These are phyloP conservation scores for Aleurites moluccanus DNA, from an alignment of 441 rosid species.

Conservation along the genomic window DNA sequence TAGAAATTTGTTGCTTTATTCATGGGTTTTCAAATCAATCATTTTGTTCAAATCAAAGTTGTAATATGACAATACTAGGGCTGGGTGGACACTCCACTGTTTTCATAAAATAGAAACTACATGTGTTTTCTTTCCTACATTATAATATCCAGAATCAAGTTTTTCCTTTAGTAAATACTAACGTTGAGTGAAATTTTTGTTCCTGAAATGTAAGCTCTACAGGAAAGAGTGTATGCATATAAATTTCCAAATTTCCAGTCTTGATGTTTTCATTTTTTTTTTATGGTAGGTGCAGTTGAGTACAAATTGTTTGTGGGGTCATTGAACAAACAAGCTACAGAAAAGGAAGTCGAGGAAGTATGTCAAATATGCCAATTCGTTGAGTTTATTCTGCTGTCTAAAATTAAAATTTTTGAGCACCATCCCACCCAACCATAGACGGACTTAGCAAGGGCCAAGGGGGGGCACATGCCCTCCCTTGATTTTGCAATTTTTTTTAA, in stretches of 20 bases:
- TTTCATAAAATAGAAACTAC: neutral
- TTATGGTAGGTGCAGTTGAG: slow-evolving; percentile 77
- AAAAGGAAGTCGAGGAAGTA: slow-evolving; percentile 96
- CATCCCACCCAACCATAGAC: neutral
- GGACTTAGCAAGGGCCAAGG: too few species aligned
- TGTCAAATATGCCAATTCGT: slow-evolving; percentile 23
- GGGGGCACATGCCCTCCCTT: too few species aligned
- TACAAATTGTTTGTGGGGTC: slow-evolving; percentile 97
- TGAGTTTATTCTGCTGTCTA: slow-evolving; percentile 14
- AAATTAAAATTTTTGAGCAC: slow-evolving; percentile 1
- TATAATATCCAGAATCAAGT: slow-evolving; percentile 1
- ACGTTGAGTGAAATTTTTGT: neutral
- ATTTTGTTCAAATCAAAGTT: slow-evolving; percentile 2
- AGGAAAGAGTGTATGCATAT: slow-evolving; percentile 1
- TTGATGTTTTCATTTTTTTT: slow-evolving; percentile 19
- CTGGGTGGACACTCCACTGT: neutral
- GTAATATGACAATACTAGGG: neutral
- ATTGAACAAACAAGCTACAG: slow-evolving; percentile 91
- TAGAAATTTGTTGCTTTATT: slow-evolving; percentile 8
- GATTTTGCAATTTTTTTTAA: too few species aligned
- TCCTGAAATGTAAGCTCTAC: neutral
- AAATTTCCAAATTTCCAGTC: slow-evolving; percentile 14
- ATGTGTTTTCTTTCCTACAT: neutral
- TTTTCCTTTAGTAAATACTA: slow-evolving; percentile 11
- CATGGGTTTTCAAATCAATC: slow-evolving; percentile 3